Percentiles rank a stretch among this genome's conserved stretches.
phyloP scores from a whole-genome alignment of 768 basidiomycete species.

The Tricholoma sp. region DNA sequence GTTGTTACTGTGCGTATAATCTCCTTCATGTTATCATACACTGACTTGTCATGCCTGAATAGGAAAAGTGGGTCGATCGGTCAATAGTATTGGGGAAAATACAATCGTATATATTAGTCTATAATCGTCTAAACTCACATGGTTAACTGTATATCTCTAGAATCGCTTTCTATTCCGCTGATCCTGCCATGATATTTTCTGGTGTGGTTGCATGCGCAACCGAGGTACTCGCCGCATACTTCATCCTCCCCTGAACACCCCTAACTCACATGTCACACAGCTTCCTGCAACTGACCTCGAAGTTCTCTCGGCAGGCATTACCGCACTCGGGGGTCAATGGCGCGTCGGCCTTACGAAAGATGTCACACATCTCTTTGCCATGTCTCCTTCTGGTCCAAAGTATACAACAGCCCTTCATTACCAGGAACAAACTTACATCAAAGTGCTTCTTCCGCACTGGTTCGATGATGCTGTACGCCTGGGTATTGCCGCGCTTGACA shows the following conservation, averaged over 20 bases:
- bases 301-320: conserved; percentile 66
- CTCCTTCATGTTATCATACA: background rate
- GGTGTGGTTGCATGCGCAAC: conserved; percentile 71
- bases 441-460: conserved; percentile 85
- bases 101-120: conserved; percentile 42
- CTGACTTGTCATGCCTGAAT: conserved; percentile 11
- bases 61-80: conserved; percentile 69
- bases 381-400: conserved; percentile 46
- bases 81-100: conserved; percentile 51
- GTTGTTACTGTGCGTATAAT: conserved; percentile 33
- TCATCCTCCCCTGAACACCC: background rate
- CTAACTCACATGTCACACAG: conserved; percentile 23
- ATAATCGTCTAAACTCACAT: background rate
- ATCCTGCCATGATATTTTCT: conserved; percentile 78
- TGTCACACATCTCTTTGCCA: conserved; percentile 81
- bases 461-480: conserved; percentile 75
- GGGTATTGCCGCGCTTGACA: conserved; percentile 44
- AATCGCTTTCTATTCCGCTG: conserved; percentile 63
- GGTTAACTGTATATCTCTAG: conserved; percentile 22
- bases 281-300: conserved; percentile 63
- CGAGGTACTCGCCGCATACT: conserved; percentile 39
- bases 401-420: conserved; percentile 53
- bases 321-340: conserved; percentile 79
- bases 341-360: conserved; percentile 72
- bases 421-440: conserved; percentile 52